Conservation (phyloP, 208 protist species). For the Leishmania major region DNA sequence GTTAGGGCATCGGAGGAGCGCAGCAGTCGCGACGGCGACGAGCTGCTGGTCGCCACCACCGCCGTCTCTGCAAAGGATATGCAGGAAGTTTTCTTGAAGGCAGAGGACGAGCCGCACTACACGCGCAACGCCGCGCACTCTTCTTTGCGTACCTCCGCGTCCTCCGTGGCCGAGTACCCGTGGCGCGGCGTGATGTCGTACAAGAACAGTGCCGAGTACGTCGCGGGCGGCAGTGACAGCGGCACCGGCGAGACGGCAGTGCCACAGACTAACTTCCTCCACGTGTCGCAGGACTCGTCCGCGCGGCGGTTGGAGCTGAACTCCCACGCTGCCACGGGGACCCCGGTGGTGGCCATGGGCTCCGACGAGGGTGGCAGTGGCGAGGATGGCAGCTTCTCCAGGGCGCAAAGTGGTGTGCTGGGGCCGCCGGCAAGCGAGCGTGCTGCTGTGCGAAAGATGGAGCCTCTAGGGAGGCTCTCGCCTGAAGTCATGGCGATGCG, state of each 20-base stretch:
- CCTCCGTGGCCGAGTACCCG: conserved; percentile 18
- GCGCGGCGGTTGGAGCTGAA: conserved; percentile 8
- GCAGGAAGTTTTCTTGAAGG: neutral
- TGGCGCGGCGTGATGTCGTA: conserved; percentile 10
- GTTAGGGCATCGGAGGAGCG: neutral
- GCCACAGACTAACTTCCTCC: conserved; percentile 22
- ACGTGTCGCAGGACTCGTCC: conserved; percentile 35
- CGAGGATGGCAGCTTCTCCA: neutral
- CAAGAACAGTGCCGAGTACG: conserved; percentile 7
- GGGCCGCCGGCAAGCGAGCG: neutral
- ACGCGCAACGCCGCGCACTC: neutral
- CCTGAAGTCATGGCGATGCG: neutral
- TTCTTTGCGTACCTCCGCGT: conserved; percentile 18
- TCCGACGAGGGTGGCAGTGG: neutral
- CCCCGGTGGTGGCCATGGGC: neutral
- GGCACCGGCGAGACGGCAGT: neutral
- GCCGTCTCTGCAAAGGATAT: neutral
- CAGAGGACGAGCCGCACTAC: neutral
- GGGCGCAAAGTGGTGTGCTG: neutral
- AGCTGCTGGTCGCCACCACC: neutral
- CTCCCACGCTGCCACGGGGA: neutral
- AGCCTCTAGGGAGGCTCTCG: neutral
- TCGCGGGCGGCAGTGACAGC: neutral
- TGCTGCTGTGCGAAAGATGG: neutral
- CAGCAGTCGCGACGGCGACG: neutral